Evolutionary conservation across 495 filamentous ascomycete species (phyloP).

Genomic region (Penicillium lagena): DNA sequence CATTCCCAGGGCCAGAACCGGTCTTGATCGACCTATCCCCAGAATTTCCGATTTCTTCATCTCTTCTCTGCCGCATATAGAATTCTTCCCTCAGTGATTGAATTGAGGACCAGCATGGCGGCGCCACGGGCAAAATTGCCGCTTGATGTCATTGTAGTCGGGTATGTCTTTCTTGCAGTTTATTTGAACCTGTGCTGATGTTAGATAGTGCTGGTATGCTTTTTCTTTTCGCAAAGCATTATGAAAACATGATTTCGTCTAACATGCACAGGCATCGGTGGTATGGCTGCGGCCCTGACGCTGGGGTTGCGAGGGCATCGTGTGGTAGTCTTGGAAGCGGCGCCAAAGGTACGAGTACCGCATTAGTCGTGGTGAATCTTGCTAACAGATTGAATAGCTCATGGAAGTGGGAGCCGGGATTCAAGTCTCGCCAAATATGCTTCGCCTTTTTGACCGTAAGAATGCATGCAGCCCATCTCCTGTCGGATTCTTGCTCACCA

Average conservation of each 20-base stretch:
- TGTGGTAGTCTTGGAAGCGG: constrained; percentile 33
- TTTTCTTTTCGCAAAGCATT: neutral
- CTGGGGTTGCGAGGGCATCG: constrained; percentile 46
- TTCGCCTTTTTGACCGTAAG: constrained; percentile 57
- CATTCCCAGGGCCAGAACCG: no score
- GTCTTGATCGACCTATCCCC: no score
- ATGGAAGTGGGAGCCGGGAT: constrained; percentile 73
- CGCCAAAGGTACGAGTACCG: constrained; percentile 22
- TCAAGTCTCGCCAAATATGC: constrained; percentile 73
- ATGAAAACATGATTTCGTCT: no score
- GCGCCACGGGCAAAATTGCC: constrained; percentile 17
- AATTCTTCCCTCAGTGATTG: no score
- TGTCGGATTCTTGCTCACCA: no score
- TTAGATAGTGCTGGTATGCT: constrained; percentile 28
- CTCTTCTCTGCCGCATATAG: no score
- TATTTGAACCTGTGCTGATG: constrained; percentile 4
- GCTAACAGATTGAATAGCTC: constrained; percentile 15
- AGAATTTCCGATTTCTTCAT: no score
- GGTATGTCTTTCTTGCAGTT: constrained; percentile 12
- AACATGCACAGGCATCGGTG: constrained; percentile 46
- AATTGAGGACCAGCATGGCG: constrained; percentile 8
- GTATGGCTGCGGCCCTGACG: constrained; percentile 58
- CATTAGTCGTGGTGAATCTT: neutral
- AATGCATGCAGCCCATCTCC: no score
- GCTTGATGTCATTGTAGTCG: constrained; percentile 28